Base-by-base conservation (phyloP, 78 protist genomes). In the Dictyostelium capitatum region DNA sequence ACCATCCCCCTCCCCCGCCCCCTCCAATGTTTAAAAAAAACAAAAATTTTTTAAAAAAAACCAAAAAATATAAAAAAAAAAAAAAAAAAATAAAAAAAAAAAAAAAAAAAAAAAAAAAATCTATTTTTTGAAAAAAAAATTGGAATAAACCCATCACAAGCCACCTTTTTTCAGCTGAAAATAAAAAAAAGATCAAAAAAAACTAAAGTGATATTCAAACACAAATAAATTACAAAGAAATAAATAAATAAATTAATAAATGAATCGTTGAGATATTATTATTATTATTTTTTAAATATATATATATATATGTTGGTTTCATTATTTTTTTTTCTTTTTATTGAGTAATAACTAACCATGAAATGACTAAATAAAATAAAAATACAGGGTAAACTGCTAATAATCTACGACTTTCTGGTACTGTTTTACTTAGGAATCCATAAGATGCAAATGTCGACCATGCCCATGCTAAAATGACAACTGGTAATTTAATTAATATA, bases 401-500 rank as follows among this genome's bases (percentile, higher is more conserved):
- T 19, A 48, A 14, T 57, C 69, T 82, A 70, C 96, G 79, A 4
- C 12, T 17, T 14, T 30, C 65, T 59, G 96, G 96, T 1, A 80
- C 83, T 28, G 96, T 72, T 67, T 53, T 43, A 30, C 79, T 82
- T 17, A 92, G 70, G 64, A 92, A 92, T 11, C 96, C 96, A 83
- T 82, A 80, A 11, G 91, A 82, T 74, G 96, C 96, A 81, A 74
- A 91, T 8, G 79, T 46, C 19, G 90, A 81, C 95, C 95, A 91
- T 30, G 14, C 41, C 46, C 69, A 82, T 70, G 83, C 79, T 28
- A 43, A 75, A n/a, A 46, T 64, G 4, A 69, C 95, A 4, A 91
- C 54, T 11, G 92, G 92, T 43, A 91, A 25, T 43, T 82, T 91
- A 56, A 91, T 23, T 46, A 19, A 9, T 43, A 91, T 91, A 43